A percentile compares a stretch with the other conserved stretches of the same genome.
Evolutionary conservation across 2,329 filamentous ascomycete species (phyloP).

Genomic region (Colletotrichum endophyticum): DNA sequence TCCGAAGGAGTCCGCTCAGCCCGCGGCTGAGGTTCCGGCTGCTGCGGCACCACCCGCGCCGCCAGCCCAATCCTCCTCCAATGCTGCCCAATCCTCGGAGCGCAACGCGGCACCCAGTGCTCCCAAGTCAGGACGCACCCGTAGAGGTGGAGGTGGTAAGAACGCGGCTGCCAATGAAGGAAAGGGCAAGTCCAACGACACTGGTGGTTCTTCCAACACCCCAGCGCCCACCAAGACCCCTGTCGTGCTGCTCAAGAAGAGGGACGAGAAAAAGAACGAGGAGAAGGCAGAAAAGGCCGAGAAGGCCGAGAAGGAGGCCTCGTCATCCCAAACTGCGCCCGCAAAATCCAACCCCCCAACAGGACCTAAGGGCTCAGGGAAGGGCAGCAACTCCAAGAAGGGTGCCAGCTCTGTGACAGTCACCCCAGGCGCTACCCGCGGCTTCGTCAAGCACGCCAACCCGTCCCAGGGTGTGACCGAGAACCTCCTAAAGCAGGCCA

Average conservation of each 20-base stretch:
- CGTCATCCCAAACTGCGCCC: neutral
- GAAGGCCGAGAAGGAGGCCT: conserved; percentile 16
- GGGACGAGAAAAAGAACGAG: conserved; percentile 30
- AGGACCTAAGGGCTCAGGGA: conserved; percentile 28
- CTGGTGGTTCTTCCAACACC: conserved; percentile 25
- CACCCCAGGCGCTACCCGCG: conserved; percentile 62
- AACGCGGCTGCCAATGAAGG: conserved; percentile 33
- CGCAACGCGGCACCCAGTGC: conserved; percentile 8
- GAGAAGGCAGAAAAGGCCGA: conserved; percentile 9
- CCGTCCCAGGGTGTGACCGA: conserved; percentile 93
- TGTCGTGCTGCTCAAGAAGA: conserved; percentile 46
- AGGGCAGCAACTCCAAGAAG: conserved; percentile 32
- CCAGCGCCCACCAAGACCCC: conserved; percentile 34
- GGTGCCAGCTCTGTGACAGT: conserved; percentile 27
- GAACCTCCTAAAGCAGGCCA: conserved; percentile 73
- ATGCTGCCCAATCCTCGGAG: conserved; percentile 5
- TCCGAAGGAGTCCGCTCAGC: conserved; percentile 33
- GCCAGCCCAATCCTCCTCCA: conserved; percentile 1
- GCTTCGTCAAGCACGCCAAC: conserved; percentile 84
- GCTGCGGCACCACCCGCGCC: conserved; percentile 17
- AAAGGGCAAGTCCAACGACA: conserved; percentile 41
- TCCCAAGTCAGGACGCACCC: conserved; percentile 21
- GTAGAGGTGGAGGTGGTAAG: conserved; percentile 38
- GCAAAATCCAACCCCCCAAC: conserved; percentile 17
- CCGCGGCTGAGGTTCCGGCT: conserved; percentile 24